phyloP scores from a whole-genome alignment of 2,329 filamentous ascomycete species.

The Exophiala alcalophila region DNA sequence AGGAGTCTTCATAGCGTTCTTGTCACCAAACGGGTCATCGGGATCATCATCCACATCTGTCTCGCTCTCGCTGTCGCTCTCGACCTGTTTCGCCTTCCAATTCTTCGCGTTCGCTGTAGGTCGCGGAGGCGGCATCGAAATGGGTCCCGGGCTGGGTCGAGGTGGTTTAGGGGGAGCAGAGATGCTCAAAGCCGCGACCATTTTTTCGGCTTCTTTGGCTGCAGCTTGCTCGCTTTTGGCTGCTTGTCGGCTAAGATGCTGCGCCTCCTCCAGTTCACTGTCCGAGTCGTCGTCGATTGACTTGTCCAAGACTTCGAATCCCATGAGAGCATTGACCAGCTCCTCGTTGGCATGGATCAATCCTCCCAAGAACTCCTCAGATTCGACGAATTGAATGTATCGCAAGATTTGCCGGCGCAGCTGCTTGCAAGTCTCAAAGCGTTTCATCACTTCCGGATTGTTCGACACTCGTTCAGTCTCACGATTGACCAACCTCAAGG shows the following conservation, averaged over 20 bases:
- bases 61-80: constrained; percentile 56
- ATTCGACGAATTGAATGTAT: constrained; percentile 89
- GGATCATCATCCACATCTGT: constrained; percentile 67
- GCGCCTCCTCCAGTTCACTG: constrained; percentile 58
- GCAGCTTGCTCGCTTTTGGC: constrained; percentile 27
- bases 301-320: constrained; percentile 85
- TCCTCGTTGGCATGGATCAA: constrained; percentile 93
- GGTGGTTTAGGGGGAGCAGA: constrained; percentile 49
- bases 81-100: constrained; percentile 37
- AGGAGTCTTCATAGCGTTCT: constrained; percentile 66
- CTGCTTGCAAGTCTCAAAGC: constrained; percentile 83
- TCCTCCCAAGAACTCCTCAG: constrained; percentile 86
- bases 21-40: constrained; percentile 81
- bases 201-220: constrained; percentile 36
- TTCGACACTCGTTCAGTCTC: constrained; percentile 85
- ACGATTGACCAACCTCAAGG: constrained; percentile 84
- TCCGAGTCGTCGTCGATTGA: constrained; percentile 61
- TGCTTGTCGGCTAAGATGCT: constrained; percentile 34
- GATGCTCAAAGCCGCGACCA: constrained; percentile 47
- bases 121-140: constrained; percentile 22
- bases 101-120: constrained; percentile 26
- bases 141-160: constrained; percentile 31
- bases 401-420: constrained; percentile 80
- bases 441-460: constrained; percentile 68
- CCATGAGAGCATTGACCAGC: constrained; percentile 88